Percentiles rank a stretch among this genome's conserved stretches.
These are phyloP conservation scores for Cyberlindnera misumaiensis DNA, from an alignment of 805 yeast genomes.

Conservation along the genomic window DNA sequence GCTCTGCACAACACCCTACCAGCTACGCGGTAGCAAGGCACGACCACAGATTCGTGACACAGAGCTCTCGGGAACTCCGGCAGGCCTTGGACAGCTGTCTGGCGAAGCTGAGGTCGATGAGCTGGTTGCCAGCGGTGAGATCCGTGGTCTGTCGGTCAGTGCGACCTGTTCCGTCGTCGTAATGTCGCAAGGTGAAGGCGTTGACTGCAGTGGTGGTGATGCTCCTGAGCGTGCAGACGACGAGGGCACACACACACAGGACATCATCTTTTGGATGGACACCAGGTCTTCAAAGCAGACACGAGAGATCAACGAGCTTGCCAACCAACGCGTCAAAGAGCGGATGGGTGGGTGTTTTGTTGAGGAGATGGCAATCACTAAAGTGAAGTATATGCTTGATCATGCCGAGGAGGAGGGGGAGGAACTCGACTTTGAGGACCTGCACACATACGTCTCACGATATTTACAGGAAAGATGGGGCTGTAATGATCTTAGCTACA, in stretches of 20 bases:
- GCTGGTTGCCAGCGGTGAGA: background rate
- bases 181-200: conserved; percentile 22
- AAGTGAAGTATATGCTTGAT: conserved; percentile 34
- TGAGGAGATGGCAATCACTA: conserved; percentile 56
- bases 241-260: conserved; percentile 22
- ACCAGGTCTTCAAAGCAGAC: conserved; percentile 35
- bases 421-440: too few species aligned
- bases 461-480: too few species aligned
- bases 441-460: too few species aligned
- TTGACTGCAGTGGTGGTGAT: too few species aligned
- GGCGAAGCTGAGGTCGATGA: background rate
- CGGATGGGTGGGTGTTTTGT: conserved; percentile 39
- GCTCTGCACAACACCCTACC: conserved; percentile 14
- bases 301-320: conserved; percentile 11
- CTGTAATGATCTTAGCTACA: too few species aligned
- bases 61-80: conserved; percentile 35
- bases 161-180: conserved; percentile 60
- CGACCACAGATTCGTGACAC: conserved; percentile 28
- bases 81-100: conserved; percentile 25
- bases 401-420: conserved; percentile 3
- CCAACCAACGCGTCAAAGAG: conserved; percentile 16
- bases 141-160: conserved; percentile 33
- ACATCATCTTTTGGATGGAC: conserved; percentile 59
- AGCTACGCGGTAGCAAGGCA: conserved; percentile 17
- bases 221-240: conserved; percentile 29